Conservation (phyloP, 2,329 filamentous ascomycete species). For the Elsinoe perseae region DNA sequence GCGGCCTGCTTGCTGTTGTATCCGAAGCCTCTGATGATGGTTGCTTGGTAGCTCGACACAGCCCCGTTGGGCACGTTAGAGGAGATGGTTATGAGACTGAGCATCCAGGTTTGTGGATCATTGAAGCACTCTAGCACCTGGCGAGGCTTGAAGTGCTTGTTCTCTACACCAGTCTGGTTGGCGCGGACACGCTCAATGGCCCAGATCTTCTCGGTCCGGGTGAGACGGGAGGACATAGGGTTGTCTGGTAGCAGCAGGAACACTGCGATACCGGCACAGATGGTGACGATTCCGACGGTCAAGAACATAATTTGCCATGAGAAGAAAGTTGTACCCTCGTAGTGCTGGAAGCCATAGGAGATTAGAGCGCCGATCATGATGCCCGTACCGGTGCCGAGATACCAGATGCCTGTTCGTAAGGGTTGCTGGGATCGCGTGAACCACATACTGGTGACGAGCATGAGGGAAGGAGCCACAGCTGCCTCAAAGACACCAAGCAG, state of each 20-base stretch:
- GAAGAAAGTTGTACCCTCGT: conserved; percentile 28
- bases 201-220: conserved; percentile 26
- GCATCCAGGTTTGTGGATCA: conserved; percentile 40
- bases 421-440: conserved; percentile 46
- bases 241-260: conserved; percentile 27
- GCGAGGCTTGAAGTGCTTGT: conserved; percentile 41
- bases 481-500: conserved; percentile 49
- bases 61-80: conserved; percentile 36
- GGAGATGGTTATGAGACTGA: conserved; percentile 32
- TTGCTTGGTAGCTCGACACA: conserved; percentile 32
- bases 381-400: conserved; percentile 52
- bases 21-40: conserved; percentile 28
- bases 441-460: conserved; percentile 46
- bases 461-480: conserved; percentile 47
- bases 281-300: conserved; percentile 38
- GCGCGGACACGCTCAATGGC: conserved; percentile 37
- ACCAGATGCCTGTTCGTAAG: conserved; percentile 58
- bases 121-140: conserved; percentile 41
- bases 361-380: conserved; percentile 50
- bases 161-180: conserved; percentile 46
- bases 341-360: conserved; percentile 50
- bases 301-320: conserved; percentile 49
- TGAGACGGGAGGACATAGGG: conserved; percentile 25
- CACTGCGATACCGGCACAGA: conserved; percentile 30
- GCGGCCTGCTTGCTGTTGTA: conserved; percentile 26